Percentiles rank a stretch among this genome's conserved stretches.
Evolutionary conservation across 1,284 basidiomycete species (phyloP).

Genomic region (Austropuccinia psidii): DNA sequence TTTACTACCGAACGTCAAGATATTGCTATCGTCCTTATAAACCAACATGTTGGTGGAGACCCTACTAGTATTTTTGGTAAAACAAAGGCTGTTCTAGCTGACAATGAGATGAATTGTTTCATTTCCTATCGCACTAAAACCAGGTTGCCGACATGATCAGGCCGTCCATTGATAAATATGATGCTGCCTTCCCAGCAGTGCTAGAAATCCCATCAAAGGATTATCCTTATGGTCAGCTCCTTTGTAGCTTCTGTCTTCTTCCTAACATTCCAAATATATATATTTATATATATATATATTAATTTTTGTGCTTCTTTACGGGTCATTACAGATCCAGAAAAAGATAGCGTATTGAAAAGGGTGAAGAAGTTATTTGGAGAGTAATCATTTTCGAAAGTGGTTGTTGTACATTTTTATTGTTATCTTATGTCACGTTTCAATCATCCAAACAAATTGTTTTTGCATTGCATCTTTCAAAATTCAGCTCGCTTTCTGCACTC

Average conservation of each 20-base stretch:
- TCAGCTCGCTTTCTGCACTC: no score
- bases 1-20: slow-evolving; percentile 78
- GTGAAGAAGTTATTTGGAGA: slow-evolving; percentile 96
- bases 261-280: not conserved
- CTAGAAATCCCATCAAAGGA: slow-evolving; percentile 94
- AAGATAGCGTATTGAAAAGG: slow-evolving; percentile 92
- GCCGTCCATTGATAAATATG: slow-evolving; percentile 87
- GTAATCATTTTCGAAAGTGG: slow-evolving; percentile 50
- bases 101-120: not conserved
- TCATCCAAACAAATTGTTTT: no score
- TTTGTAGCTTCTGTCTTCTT: slow-evolving; percentile 44
- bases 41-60: slow-evolving; percentile 70
- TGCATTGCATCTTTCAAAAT: no score
- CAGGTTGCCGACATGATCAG: slow-evolving; percentile 95
- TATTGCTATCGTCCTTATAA: slow-evolving; percentile 89
- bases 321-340: slow-evolving; percentile 70
- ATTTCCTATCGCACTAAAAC: not conserved
- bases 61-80: not conserved
- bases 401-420: slow-evolving; percentile 44
- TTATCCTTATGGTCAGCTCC: slow-evolving; percentile 49
- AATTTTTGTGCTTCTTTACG: not conserved
- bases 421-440: slow-evolving; percentile 47
- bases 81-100: slow-evolving; percentile 21
- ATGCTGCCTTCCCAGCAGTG: slow-evolving; percentile 89
- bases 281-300: not conserved